Percentiles rank a stretch among this genome's conserved stretches.
Conservation (phyloP, 169 alveolate species). For the Plasmodium sp. region DNA sequence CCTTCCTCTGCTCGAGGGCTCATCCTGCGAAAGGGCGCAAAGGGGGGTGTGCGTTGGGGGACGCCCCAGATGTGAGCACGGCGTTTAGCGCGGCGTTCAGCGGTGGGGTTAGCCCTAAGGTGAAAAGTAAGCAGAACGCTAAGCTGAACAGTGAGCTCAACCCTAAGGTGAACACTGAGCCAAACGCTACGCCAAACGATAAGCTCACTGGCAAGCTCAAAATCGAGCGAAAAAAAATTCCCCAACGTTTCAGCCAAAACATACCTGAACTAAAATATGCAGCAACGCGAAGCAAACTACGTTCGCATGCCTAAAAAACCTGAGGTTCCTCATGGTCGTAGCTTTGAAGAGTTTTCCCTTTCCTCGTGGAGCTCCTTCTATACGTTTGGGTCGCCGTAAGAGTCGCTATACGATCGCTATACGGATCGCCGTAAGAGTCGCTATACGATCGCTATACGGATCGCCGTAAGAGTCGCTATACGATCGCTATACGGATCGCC, state of each 20-base stretch:
- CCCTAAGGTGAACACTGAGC: neutral
- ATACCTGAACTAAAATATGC: neutral
- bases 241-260: neutral
- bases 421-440: no score
- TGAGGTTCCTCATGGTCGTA: neutral
- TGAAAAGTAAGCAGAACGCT: neutral
- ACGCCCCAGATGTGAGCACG: neutral
- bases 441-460: neutral
- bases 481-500: no score
- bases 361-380: neutral
- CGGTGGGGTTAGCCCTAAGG: neutral
- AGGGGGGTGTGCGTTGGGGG: neutral
- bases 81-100: neutral
- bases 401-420: neutral
- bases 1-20: neutral
- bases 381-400: neutral
- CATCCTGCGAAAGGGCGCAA: neutral
- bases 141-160: neutral
- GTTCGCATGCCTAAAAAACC: neutral
- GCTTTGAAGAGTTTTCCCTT: neutral
- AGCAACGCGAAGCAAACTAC: neutral
- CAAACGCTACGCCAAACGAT: neutral
- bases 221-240: neutral
- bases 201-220: neutral
- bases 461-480: neutral